Evolutionary conservation across 495 filamentous ascomycete genomes (phyloP).

Genomic region (Evernia prunastri): DNA sequence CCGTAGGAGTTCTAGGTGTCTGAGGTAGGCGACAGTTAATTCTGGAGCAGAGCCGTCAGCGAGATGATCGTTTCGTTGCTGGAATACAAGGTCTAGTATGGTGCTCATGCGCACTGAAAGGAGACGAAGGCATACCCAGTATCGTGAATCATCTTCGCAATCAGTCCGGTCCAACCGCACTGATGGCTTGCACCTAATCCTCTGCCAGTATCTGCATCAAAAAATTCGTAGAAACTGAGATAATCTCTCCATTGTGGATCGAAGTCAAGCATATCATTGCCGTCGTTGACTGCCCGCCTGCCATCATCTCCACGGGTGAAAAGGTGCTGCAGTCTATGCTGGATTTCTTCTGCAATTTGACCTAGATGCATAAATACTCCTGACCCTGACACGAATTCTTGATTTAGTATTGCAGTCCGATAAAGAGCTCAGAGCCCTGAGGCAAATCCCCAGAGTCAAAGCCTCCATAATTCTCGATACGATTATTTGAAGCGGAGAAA

Average conservation of each 20-base stretch:
- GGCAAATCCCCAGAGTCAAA: too few relatives aligned
- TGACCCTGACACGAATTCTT: conserved; percentile 46
- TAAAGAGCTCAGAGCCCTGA: neutral
- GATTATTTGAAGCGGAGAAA: neutral
- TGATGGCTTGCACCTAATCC: conserved; percentile 91
- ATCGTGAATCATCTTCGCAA: conserved; percentile 95
- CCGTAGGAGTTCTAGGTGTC: conserved; percentile 78
- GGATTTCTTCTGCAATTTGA: conserved; percentile 92
- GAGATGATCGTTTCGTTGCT: neutral
- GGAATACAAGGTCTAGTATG: neutral
- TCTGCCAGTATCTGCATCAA: conserved; percentile 84
- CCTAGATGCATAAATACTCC: conserved; percentile 95
- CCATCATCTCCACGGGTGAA: conserved; percentile 79
- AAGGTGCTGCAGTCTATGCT: conserved; percentile 89
- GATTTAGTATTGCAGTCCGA: too few relatives aligned
- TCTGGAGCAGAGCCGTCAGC: conserved; percentile 36
- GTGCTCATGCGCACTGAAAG: conserved; percentile 17
- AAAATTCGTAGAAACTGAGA: conserved; percentile 95
- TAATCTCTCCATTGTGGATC: conserved; percentile 90
- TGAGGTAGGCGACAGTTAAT: conserved; percentile 88
- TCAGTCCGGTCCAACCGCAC: conserved; percentile 94
- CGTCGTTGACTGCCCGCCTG: conserved; percentile 74
- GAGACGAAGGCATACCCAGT: conserved; percentile 60
- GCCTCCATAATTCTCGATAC: too few relatives aligned
- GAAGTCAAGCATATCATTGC: conserved; percentile 77